Conservation (phyloP, 2,329 filamentous ascomycete genomes). For the Fusarium temperatum region DNA sequence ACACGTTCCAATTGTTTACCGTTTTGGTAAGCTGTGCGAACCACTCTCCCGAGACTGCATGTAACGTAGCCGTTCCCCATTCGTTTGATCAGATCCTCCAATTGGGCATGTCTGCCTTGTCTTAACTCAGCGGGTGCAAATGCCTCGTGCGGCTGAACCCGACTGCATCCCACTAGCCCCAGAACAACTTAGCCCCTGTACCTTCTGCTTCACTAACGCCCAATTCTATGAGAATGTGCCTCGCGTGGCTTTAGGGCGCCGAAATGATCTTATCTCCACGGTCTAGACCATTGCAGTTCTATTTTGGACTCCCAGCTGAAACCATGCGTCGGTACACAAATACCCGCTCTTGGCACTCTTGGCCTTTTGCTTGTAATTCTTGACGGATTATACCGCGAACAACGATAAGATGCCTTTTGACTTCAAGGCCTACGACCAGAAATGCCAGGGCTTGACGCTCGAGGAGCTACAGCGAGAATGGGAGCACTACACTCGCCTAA, state of each 20-base stretch:
- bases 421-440: conserved; percentile 51
- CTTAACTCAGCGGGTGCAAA: not conserved
- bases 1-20: not conserved
- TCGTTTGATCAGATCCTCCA: rapidly evolving
- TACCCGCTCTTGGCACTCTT: not conserved
- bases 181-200: not conserved
- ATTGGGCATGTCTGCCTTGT: not conserved
- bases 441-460: conserved; percentile 48
- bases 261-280: not conserved
- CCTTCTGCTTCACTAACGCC: not conserved
- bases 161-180: not conserved
- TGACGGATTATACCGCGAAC: not conserved
- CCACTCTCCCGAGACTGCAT: rapidly evolving
- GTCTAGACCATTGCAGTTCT: not conserved
- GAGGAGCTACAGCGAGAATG: conserved; percentile 53
- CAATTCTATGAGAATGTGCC: conserved; percentile 1
- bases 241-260: conserved; percentile 6
- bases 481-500: conserved; percentile 54
- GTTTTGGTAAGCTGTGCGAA: not conserved
- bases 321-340: not conserved
- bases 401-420: conserved; percentile 50
- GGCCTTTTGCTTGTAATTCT: rapidly evolving
- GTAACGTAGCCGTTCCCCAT: not conserved
- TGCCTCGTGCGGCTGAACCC: conserved; percentile 22
- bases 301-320: not conserved